Percentiles rank a stretch among this genome's conserved stretches.
Evolutionary conservation across 805 yeast species (phyloP).

Genomic region (Ogataea sp.): DNA sequence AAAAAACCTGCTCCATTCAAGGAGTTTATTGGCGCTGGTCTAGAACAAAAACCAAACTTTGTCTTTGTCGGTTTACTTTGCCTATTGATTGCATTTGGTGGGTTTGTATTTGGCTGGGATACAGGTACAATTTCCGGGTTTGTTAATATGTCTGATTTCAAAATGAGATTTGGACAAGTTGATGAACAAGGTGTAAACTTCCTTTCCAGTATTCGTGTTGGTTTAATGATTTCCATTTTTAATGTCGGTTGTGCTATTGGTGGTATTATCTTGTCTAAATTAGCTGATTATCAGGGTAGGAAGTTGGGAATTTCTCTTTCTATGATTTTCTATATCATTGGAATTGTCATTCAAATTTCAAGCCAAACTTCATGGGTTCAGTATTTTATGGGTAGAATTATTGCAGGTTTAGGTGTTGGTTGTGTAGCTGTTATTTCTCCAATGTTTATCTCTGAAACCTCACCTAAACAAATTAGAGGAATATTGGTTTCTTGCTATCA

Average conservation of each 20-base stretch:
- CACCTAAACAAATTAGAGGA: constrained; percentile 69
- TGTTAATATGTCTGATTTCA: constrained; percentile 52
- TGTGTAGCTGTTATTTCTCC: constrained; percentile 46
- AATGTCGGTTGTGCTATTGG: constrained; percentile 71
- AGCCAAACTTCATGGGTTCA: constrained; percentile 55
- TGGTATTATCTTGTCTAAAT: constrained; percentile 48
- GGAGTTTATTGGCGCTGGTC: no score
- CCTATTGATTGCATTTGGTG: constrained; percentile 61
- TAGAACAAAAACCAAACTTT: constrained; percentile 16
- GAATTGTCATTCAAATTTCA: constrained; percentile 53
- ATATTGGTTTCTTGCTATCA: constrained; percentile 64
- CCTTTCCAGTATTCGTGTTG: constrained; percentile 47
- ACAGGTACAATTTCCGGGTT: constrained; percentile 74
- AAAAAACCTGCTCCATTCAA: constrained; percentile 9
- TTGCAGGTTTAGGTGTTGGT: constrained; percentile 51
- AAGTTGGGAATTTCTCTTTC: constrained; percentile 45
- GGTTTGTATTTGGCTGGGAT: constrained; percentile 72
- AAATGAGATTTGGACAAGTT: constrained; percentile 41
- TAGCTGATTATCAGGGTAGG: constrained; percentile 56
- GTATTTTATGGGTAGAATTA: constrained; percentile 52
- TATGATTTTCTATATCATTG: constrained; percentile 50
- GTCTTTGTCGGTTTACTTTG: constrained; percentile 31
- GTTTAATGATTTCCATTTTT: constrained; percentile 62
- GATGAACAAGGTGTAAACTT: constrained; percentile 30
- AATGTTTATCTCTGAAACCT: constrained; percentile 56